Conservation (phyloP, 2,329 filamentous ascomycete species). For the Bipolaris zeicola region DNA sequence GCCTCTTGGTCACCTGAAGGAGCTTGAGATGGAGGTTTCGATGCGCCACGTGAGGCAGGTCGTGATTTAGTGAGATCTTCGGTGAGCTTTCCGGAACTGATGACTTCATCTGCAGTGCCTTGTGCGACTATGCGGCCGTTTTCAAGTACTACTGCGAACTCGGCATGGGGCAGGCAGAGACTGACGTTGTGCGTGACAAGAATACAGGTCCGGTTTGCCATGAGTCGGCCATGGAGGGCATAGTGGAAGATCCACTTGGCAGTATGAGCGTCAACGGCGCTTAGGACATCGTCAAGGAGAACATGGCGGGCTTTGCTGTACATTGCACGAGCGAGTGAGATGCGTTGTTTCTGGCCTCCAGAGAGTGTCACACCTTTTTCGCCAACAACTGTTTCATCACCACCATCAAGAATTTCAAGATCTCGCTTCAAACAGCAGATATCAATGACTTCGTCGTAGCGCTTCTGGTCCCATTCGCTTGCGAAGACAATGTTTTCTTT, state of each 20-base stretch:
- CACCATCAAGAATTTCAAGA: constrained; percentile 87
- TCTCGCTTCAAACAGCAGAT: constrained; percentile 92
- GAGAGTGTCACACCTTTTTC: constrained; percentile 98
- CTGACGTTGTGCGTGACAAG: constrained; percentile 94
- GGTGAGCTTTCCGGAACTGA: constrained; percentile 84
- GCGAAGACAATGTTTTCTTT: constrained; percentile 96
- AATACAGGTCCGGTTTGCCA: constrained; percentile 88
- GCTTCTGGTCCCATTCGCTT: constrained; percentile 75
- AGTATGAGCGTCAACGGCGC: constrained; percentile 95
- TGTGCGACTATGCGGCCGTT: constrained; percentile 81
- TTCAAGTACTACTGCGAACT: constrained; percentile 82
- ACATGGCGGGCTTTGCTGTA: constrained; percentile 93
- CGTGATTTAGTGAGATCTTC: constrained; percentile 81
- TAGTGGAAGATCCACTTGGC: constrained; percentile 98
- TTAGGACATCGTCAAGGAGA: constrained; percentile 91
- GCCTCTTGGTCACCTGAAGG: constrained; percentile 70
- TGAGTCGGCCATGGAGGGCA: constrained; percentile 86
- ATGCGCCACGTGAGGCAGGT: constrained; percentile 71
- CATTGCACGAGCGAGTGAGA: constrained; percentile 93
- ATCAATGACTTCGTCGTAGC: constrained; percentile 86
- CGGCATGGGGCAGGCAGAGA: constrained; percentile 80
- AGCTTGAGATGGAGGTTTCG: constrained; percentile 76
- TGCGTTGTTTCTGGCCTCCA: constrained; percentile 95
- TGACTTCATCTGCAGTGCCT: constrained; percentile 77
- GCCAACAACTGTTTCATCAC: constrained; percentile 91